Evolutionary conservation across 768 basidiomycete genomes (phyloP), one percentile per base, ranked within the genome.

Genomic region (Auricularia sp.): DNA sequence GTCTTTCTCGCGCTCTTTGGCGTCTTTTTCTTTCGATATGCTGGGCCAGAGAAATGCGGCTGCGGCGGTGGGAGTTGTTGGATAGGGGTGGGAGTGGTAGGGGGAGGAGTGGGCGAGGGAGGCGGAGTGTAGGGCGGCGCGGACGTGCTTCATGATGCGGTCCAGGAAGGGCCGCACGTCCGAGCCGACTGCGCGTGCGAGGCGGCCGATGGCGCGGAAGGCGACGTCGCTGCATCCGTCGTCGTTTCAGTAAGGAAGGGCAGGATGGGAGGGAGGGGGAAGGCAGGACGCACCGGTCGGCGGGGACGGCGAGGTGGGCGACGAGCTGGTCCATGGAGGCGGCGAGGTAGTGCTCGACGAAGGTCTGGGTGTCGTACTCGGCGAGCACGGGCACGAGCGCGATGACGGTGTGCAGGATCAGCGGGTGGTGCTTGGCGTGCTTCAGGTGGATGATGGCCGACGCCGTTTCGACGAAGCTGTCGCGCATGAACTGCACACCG

Each of bases 161-260:
- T 98, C 96, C 33, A 98, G 82, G 75, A 97, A 99, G 0, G 88
- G 88, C 71, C 95, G 93, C 90, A 98, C 97, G 67, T 95, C 93
- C 67, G 92, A 90, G 54, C 87, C 88, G 24, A 98, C 92, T 61
- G 92, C 89, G 54, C 86, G 85, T 1, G 97, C 94, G 62, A 96
- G 91, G 71, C 96, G 93, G 0, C 97, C 97, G 67, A 99, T 94
- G 2, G 97, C 94, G 69, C 94, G 88, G 74, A 98, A 98, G 2
- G 95, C 95, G 56, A 59, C 56, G 56, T 59, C 34, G 29, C 56
- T 29, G 29, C 29, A 29, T 29, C 29, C 29, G 29, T 3, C 29
- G 29, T 29, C 29, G 29, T 29, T 56, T 8, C 14, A 45, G 44
- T 10, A 18, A 45, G 18, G 44, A 45, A 45, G 44, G 44, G 0